phyloP scores from a whole-genome alignment of 257 asterid genomes.

The Cynanchum wilfordii region DNA sequence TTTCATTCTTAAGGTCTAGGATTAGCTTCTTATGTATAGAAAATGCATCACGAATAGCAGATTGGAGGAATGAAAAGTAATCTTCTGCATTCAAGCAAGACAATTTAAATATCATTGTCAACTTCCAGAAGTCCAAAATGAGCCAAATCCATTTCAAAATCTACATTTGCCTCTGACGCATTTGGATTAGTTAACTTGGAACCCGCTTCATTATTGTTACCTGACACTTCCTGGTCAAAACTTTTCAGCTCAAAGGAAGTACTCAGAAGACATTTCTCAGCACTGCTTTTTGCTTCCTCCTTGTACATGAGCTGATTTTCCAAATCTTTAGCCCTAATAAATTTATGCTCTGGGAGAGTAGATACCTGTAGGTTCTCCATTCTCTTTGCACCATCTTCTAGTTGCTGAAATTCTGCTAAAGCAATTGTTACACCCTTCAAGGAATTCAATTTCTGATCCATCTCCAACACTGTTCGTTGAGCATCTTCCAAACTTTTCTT shows the following conservation, averaged over 20 bases:
- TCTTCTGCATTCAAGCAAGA: constrained; percentile 30
- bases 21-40: constrained; percentile 28
- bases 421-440: constrained; percentile 67
- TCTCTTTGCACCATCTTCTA: constrained; percentile 25
- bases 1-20: constrained; percentile 25
- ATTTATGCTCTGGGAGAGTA: constrained; percentile 18
- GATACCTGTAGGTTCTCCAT: not conserved
- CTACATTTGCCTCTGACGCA: constrained; percentile 23
- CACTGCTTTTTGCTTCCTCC: constrained; percentile 24
- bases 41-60: constrained; percentile 27
- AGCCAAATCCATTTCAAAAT: constrained; percentile 27
- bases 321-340: constrained; percentile 19
- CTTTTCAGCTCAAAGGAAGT: constrained; percentile 21
- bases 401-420: constrained; percentile 55
- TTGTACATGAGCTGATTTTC: constrained; percentile 15
- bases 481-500: constrained; percentile 77
- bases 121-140: constrained; percentile 26
- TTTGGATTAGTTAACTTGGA: constrained; percentile 8
- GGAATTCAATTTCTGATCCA: constrained; percentile 62
- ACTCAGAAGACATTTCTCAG: constrained; percentile 18
- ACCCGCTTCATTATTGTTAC: constrained; percentile 21
- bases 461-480: constrained; percentile 48
- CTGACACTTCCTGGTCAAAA: constrained; percentile 17
- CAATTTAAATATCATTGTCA: constrained; percentile 20
- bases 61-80: constrained; percentile 23